Conservation (phyloP, 441 rosid species). For the Macaranga tanarius region DNA sequence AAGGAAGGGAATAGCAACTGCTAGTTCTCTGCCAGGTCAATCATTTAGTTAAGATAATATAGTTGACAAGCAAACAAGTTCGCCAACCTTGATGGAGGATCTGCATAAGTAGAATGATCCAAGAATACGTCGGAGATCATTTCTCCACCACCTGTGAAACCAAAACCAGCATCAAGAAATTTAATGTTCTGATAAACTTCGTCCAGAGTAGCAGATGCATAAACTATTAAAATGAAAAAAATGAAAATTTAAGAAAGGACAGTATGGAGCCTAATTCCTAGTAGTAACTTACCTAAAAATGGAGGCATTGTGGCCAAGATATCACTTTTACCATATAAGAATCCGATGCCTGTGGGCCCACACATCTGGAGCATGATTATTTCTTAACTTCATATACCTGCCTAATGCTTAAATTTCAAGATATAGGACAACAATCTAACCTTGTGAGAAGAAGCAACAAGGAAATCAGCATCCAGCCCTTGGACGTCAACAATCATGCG, state of each 20-base stretch:
- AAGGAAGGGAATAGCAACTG: not conserved
- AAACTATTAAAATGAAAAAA: constrained; percentile 9
- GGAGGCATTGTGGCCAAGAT: constrained; percentile 85
- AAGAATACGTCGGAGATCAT: constrained; percentile 93
- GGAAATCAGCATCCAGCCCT: constrained; percentile 77
- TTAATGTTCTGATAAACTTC: constrained; percentile 11
- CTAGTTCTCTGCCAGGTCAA: not conserved
- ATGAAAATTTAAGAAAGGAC: not conserved
- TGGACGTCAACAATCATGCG: constrained; percentile 91
- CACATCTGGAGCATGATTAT: constrained; percentile 98
- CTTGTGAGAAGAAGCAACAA: constrained; percentile 99
- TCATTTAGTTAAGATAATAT: constrained; percentile 8
- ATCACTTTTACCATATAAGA: constrained; percentile 83
- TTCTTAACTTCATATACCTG: constrained; percentile 47
- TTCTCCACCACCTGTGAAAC: constrained; percentile 83
- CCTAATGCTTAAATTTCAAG: constrained; percentile 21
- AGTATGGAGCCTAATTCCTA: constrained; percentile 5
- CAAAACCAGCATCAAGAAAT: constrained; percentile 14
- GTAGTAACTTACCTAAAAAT: constrained; percentile 65
- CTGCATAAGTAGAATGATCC: constrained; percentile 95
- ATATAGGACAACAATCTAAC: constrained; percentile 47
- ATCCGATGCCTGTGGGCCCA: constrained; percentile 99
- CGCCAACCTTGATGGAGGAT: constrained; percentile 87
- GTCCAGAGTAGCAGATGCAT: not conserved
- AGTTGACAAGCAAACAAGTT: constrained; percentile 17